phyloP scores from a whole-genome alignment of 768 basidiomycete species.

The Kwoniella botswanensis region DNA sequence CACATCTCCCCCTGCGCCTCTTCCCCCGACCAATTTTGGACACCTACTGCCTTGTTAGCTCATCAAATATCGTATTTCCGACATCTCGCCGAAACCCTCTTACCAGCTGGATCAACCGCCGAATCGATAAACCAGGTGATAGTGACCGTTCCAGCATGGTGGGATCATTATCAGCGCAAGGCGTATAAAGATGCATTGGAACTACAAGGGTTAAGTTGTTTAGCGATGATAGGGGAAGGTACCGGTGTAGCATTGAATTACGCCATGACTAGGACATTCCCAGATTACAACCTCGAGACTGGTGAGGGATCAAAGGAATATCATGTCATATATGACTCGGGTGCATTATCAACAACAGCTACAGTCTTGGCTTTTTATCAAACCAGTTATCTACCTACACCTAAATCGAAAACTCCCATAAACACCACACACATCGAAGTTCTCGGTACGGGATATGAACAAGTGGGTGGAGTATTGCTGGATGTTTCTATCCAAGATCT shows the following conservation, averaged over 20 bases:
- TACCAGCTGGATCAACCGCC: constrained; percentile 59
- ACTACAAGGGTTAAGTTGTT: constrained; percentile 79
- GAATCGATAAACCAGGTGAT: constrained; percentile 84
- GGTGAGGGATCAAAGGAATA: constrained; percentile 64
- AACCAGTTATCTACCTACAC: constrained; percentile 43
- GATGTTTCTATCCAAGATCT: constrained; percentile 82
- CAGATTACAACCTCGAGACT: constrained; percentile 56
- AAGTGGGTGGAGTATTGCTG: constrained; percentile 79
- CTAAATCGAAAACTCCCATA: constrained; percentile 57
- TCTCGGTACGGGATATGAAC: constrained; percentile 80
- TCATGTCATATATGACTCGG: constrained; percentile 93
- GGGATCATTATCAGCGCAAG: constrained; percentile 86
- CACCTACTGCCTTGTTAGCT: constrained; percentile 85
- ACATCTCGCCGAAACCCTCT: constrained; percentile 75
- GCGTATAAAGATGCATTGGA: constrained; percentile 91
- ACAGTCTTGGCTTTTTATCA: constrained; percentile 57
- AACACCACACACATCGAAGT: constrained; percentile 74
- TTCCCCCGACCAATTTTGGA: constrained; percentile 62
- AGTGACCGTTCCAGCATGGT: constrained; percentile 88
- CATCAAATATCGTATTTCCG: constrained; percentile 94
- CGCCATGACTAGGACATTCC: constrained; percentile 92
- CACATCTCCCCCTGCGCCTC: constrained; percentile 55
- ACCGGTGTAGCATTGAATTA: constrained; percentile 86
- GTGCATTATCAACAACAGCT: constrained; percentile 66
- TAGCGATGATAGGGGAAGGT: constrained; percentile 89